Conservation (phyloP, 164 flowering plant species). For the Magnolia kwangsiensis region DNA sequence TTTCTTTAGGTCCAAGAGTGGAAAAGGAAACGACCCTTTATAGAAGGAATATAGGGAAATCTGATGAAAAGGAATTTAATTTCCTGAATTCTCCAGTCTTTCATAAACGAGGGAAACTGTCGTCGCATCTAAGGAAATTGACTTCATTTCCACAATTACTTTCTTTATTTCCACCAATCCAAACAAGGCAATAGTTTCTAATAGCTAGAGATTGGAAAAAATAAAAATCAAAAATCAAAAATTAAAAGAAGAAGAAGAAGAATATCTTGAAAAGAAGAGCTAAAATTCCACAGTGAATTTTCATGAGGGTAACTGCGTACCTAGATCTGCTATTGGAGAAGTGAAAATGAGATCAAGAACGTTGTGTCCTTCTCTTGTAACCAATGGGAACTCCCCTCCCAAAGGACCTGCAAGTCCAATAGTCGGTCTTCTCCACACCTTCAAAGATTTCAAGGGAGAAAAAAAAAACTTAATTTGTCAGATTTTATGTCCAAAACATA, state of each 20-base stretch:
- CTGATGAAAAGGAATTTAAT: no score
- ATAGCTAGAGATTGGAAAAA: neutral
- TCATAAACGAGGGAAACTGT: no score
- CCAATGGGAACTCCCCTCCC: conserved; percentile 66
- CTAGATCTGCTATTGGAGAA: conserved; percentile 55
- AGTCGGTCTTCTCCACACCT: conserved; percentile 75
- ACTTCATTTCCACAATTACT: no score
- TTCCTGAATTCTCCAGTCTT: no score
- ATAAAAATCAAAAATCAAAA: neutral
- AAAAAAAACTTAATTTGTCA: neutral
- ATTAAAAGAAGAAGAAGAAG: neutral
- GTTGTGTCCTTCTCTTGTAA: conserved; percentile 62
- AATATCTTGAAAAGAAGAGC: neutral
- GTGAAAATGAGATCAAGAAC: conserved; percentile 72
- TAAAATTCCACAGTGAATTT: neutral
- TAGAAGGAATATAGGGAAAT: no score
- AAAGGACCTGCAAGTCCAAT: conserved; percentile 53
- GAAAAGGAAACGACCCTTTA: no score
- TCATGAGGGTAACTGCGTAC: conserved; percentile 23
- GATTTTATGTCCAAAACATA: no score
- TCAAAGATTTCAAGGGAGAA: conserved; percentile 4
- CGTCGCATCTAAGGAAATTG: no score
- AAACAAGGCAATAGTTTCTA: neutral
- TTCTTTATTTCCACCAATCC: no score
- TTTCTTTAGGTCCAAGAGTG: no score